Conservation (phyloP, 164 flowering plant genomes). For the Aristolochia contorta region DNA sequence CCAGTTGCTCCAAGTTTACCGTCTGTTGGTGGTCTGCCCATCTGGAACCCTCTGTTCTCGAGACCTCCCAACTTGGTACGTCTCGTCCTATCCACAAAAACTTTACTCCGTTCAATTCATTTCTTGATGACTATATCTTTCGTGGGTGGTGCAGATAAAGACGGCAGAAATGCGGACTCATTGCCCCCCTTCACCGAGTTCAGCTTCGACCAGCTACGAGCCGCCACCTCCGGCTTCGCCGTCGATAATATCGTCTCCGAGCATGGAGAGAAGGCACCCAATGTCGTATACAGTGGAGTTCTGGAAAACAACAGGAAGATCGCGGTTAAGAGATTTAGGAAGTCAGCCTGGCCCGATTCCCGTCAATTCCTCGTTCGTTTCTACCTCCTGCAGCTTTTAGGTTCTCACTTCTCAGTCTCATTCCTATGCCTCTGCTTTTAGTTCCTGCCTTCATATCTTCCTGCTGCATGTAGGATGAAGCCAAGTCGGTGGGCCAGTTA, state of each 20-base stretch:
- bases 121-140: background rate
- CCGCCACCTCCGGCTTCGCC: conserved; percentile 62
- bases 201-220: conserved; percentile 60
- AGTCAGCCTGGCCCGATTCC: conserved; percentile 85
- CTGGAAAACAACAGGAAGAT: conserved; percentile 48
- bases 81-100: background rate
- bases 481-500: conserved; percentile 61
- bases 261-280: conserved; percentile 94
- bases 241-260: conserved; percentile 83
- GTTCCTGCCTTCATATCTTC: background rate
- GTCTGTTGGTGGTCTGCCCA: conserved; percentile 73
- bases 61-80: conserved; percentile 57
- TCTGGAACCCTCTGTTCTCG: conserved; percentile 46
- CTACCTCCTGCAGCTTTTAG: background rate
- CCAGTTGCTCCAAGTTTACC: conserved; percentile 63
- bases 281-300: conserved; percentile 75
- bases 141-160: conserved; percentile 35
- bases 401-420: background rate
- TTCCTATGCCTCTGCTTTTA: background rate
- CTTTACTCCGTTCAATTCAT: background rate
- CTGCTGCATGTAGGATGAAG: conserved; percentile 55
- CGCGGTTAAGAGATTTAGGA: conserved; percentile 84
- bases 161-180: conserved; percentile 27
- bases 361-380: conserved; percentile 70
- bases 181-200: conserved; percentile 55